Percentiles rank a stretch among this genome's conserved stretches.
Conservation (phyloP, 345 rosid species). For the Linum lewisii region DNA sequence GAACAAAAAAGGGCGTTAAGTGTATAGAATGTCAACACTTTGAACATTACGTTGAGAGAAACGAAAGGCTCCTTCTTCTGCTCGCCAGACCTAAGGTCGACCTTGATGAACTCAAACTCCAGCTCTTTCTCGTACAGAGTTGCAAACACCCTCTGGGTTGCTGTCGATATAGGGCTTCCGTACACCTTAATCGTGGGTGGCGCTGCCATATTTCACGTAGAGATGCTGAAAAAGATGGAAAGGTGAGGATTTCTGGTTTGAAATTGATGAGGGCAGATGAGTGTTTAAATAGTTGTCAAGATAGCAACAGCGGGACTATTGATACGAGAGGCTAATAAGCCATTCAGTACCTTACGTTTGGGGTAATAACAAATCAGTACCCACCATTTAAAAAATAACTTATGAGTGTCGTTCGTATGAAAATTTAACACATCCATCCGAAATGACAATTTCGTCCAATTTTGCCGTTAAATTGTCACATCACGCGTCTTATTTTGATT, state of each 20-base stretch:
- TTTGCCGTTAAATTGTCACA: too few relatives aligned
- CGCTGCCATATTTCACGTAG: background rate
- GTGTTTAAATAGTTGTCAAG: background rate
- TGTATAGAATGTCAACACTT: background rate
- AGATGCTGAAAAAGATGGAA: background rate
- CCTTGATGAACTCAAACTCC: slow-evolving; percentile 17
- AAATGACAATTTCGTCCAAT: too few relatives aligned
- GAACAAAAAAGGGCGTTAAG: background rate
- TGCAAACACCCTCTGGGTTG: slow-evolving; percentile 11
- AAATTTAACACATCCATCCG: too few relatives aligned
- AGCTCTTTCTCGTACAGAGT: slow-evolving; percentile 24
- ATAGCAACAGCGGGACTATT: background rate
- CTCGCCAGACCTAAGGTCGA: slow-evolving; percentile 19
- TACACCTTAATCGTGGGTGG: slow-evolving; percentile 18
- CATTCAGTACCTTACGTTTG: too few relatives aligned
- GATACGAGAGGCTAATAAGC: too few relatives aligned
- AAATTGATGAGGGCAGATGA: background rate
- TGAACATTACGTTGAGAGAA: slow-evolving; percentile 19
- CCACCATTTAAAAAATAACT: too few relatives aligned
- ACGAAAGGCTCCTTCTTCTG: slow-evolving; percentile 23
- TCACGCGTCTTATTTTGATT: too few relatives aligned
- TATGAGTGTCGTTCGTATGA: too few relatives aligned
- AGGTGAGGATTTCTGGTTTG: background rate
- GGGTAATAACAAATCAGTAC: too few relatives aligned
- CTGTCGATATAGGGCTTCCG: slow-evolving; percentile 10